phyloP scores from a whole-genome alignment of 331 rosid species.

The Arachis monticola region DNA sequence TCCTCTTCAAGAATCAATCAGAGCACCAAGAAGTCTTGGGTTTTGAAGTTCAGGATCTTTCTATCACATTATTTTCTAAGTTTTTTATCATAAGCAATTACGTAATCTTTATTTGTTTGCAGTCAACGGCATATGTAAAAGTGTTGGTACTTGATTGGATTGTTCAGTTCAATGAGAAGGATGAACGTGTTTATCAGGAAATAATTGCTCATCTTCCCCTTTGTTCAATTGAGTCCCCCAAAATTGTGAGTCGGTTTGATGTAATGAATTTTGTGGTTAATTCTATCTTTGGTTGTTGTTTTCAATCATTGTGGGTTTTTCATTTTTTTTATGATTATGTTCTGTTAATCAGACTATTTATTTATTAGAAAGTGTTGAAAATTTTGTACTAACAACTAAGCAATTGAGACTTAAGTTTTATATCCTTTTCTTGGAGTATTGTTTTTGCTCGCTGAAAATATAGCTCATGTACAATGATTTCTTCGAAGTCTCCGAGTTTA shows the following conservation, averaged over 20 bases:
- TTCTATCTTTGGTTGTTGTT: neutral
- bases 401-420: too few species aligned
- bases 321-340: too few species aligned
- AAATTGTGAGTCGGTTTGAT: constrained; percentile 55
- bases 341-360: too few species aligned
- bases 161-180: constrained; percentile 90
- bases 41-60: constrained; percentile 71
- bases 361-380: too few species aligned
- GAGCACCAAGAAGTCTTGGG: constrained; percentile 50
- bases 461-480: too few species aligned
- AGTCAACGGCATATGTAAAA: constrained; percentile 83
- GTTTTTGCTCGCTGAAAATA: too few species aligned
- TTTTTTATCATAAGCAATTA: constrained; percentile 13
- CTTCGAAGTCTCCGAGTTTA: too few species aligned
- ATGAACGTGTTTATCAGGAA: constrained; percentile 98
- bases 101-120: constrained; percentile 40
- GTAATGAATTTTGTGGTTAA: neutral
- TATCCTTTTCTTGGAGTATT: too few species aligned
- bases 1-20: too few species aligned
- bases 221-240: constrained; percentile 84
- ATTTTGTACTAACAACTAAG: too few species aligned
- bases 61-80: constrained; percentile 34
- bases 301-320: too few species aligned
- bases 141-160: constrained; percentile 97
- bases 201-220: constrained; percentile 97